Evolutionary conservation across 2,329 filamentous ascomycete genomes (phyloP).

Genomic region (Aspergillus sp.): DNA sequence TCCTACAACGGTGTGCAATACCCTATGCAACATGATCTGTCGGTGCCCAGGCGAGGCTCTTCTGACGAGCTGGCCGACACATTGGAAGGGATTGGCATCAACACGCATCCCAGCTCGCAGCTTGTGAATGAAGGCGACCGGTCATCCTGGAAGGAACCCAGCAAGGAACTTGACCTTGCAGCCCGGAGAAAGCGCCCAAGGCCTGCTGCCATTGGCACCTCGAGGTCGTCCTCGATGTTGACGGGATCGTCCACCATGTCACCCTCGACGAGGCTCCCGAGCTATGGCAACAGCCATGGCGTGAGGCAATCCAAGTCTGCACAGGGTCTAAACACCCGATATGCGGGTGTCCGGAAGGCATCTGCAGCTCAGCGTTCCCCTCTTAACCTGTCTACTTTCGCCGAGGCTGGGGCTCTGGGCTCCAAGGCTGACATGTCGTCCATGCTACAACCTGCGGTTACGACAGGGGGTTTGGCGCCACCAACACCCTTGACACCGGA

Average conservation of each 20-base stretch:
- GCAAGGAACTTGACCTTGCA: constrained; percentile 49
- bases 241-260: constrained; percentile 45
- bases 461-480: constrained; percentile 41
- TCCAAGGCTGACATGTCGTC: constrained; percentile 37
- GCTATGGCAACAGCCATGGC: constrained; percentile 38
- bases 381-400: constrained; percentile 47
- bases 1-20: constrained; percentile 38
- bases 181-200: constrained; percentile 50
- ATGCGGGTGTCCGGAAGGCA: constrained; percentile 50
- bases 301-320: constrained; percentile 50
- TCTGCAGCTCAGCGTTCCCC: constrained; percentile 51
- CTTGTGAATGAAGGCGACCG: constrained; percentile 29
- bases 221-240: constrained; percentile 41
- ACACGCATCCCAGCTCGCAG: constrained; percentile 29
- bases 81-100: constrained; percentile 40
- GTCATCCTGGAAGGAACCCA: constrained; percentile 37
- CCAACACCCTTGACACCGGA: constrained; percentile 49
- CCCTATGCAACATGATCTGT: constrained; percentile 35
- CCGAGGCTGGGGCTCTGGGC: constrained; percentile 44
- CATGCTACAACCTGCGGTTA: constrained; percentile 38
- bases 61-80: constrained; percentile 39
- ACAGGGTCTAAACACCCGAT: constrained; percentile 47
- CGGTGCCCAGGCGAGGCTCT: constrained; percentile 33
- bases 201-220: constrained; percentile 49
- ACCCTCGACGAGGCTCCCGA: constrained; percentile 40